Evolutionary conservation across 179 eudicot species (phyloP).

Genomic region (Spinacia oleracea): DNA sequence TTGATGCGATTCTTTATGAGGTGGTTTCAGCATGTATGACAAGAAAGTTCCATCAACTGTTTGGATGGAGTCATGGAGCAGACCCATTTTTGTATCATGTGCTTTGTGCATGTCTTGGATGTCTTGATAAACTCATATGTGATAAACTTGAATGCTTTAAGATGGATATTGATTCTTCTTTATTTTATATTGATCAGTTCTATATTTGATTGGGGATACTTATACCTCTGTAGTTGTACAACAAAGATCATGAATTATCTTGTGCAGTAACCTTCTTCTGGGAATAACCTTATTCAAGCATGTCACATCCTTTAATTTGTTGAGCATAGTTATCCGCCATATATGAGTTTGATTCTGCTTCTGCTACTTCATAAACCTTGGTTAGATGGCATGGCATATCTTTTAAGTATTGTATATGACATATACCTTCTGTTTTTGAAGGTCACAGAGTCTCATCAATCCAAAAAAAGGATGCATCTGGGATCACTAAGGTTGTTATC

Average conservation of each 20-base stretch:
- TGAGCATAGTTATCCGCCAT: background rate
- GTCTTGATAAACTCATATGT: background rate
- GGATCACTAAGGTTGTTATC: conserved; percentile 94
- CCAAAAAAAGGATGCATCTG: no score
- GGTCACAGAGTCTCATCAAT: no score
- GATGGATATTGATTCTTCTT: background rate
- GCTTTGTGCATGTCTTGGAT: no score
- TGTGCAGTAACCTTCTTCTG: background rate
- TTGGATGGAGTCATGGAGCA: background rate
- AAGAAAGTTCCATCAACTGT: background rate
- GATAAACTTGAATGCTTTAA: background rate
- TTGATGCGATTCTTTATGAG: background rate
- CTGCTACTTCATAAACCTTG: background rate
- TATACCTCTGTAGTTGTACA: background rate
- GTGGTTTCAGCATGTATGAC: background rate
- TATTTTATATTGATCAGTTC: background rate
- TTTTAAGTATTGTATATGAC: background rate
- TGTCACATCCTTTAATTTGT: background rate
- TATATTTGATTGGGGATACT: background rate
- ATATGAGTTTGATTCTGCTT: background rate
- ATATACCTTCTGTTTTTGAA: conserved; percentile 22
- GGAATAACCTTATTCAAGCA: background rate
- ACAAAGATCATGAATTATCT: background rate
- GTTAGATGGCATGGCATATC: background rate
- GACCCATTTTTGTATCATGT: background rate